Conservation (phyloP, 2,329 filamentous ascomycete genomes). For the Venturia effusa region DNA sequence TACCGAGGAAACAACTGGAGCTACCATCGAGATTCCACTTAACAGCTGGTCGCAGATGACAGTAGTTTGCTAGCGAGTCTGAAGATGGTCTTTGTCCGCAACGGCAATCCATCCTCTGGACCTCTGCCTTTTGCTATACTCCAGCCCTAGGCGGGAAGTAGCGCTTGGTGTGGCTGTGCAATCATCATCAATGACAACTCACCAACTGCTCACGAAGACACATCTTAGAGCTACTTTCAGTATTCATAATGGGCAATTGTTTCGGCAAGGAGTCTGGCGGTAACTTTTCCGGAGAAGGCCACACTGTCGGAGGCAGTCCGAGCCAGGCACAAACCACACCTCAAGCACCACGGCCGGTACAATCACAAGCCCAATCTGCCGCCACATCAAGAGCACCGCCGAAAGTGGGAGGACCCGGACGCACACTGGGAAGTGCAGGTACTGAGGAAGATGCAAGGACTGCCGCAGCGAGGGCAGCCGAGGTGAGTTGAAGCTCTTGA, state of each 20-base stretch:
- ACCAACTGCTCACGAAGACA: background rate
- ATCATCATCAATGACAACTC: background rate
- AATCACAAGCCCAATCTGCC: constrained; percentile 8
- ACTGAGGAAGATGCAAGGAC: constrained; percentile 49
- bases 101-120: background rate
- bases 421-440: constrained; percentile 49
- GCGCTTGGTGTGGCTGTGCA: background rate
- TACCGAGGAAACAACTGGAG: too few species aligned
- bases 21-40: background rate
- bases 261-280: constrained; percentile 7
- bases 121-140: background rate
- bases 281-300: constrained; percentile 9
- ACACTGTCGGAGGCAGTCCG: background rate
- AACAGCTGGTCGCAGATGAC: background rate
- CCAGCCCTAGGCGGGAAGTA: background rate
- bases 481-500: constrained; percentile 46
- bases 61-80: background rate
- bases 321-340: background rate
- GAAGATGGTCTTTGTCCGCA: background rate
- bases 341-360: background rate
- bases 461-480: constrained; percentile 71
- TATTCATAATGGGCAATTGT: constrained; percentile 4
- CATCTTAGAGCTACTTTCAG: background rate
- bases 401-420: constrained; percentile 44
- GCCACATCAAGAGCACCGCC: constrained; percentile 23